Evolutionary conservation across 1,284 basidiomycete genomes (phyloP).

Genomic region (Papiliotrema flavescens): DNA sequence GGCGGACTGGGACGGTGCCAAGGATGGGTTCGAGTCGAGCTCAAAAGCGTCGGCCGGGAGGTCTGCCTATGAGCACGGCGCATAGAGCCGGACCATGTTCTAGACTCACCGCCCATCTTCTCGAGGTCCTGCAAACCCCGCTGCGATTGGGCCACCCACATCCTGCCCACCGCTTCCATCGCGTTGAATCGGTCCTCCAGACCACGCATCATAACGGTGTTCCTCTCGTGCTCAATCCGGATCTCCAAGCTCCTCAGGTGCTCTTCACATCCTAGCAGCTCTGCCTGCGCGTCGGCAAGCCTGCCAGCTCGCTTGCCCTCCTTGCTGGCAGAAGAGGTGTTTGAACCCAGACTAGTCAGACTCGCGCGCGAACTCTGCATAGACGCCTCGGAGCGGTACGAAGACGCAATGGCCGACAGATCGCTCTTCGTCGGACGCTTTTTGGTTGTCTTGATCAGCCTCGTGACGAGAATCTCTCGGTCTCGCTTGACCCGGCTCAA

Average conservation of each 20-base stretch:
- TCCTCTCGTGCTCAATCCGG: slow-evolving; percentile 46
- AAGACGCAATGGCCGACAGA: slow-evolving; percentile 35
- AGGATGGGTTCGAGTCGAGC: slow-evolving; percentile 49
- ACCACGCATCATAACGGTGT: slow-evolving; percentile 48
- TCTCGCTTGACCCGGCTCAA: slow-evolving; percentile 47
- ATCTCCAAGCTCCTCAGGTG: slow-evolving; percentile 45
- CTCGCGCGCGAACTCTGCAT: slow-evolving; percentile 29
- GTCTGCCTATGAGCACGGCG: slow-evolving; percentile 10
- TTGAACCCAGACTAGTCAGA: slow-evolving; percentile 27
- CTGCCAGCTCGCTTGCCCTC: slow-evolving; percentile 44
- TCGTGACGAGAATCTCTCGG: slow-evolving; percentile 46
- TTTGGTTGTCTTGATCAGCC: slow-evolving; percentile 49
- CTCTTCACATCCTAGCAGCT: slow-evolving; percentile 49
- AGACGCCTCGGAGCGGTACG: slow-evolving; percentile 13
- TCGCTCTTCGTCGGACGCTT: slow-evolving; percentile 44
- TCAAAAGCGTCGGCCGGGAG: slow-evolving; percentile 42
- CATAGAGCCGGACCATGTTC: neutral
- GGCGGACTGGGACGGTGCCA: slow-evolving; percentile 49
- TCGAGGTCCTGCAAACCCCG: slow-evolving; percentile 45
- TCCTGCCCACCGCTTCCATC: slow-evolving; percentile 48
- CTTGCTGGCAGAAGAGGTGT: slow-evolving; percentile 33
- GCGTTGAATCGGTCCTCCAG: slow-evolving; percentile 47
- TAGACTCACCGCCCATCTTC: slow-evolving; percentile 30
- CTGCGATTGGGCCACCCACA: slow-evolving; percentile 48
- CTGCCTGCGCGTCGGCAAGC: slow-evolving; percentile 47